phyloP scores from a whole-genome alignment of 352 stramenopile genomes.

The Elongisporangium anandrum region DNA sequence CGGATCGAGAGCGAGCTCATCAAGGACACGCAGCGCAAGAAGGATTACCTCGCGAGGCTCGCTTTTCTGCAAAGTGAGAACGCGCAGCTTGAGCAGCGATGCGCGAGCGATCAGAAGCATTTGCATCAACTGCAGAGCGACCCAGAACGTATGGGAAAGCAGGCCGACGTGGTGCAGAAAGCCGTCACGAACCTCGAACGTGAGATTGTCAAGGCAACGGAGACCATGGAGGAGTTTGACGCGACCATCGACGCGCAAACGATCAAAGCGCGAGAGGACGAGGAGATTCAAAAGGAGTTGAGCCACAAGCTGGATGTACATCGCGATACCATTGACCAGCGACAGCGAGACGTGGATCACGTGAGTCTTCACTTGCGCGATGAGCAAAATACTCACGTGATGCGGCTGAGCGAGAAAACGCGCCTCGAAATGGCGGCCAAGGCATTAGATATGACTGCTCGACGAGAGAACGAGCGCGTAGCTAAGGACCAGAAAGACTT shows the following conservation, averaged over 20 bases:
- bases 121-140: constrained; percentile 64
- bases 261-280: constrained; percentile 59
- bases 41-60: constrained; percentile 50
- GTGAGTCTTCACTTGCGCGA: constrained; percentile 84
- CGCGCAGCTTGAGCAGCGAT: constrained; percentile 37
- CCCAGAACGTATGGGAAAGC: constrained; percentile 80
- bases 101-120: constrained; percentile 49
- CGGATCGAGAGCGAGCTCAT: constrained; percentile 63
- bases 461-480: constrained; percentile 65
- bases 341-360: constrained; percentile 88
- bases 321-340: constrained; percentile 87
- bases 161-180: constrained; percentile 82
- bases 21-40: constrained; percentile 64
- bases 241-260: constrained; percentile 31
- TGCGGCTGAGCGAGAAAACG: constrained; percentile 66
- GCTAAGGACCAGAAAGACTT: constrained; percentile 72
- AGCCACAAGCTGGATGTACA: constrained; percentile 87
- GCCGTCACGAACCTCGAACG: constrained; percentile 63
- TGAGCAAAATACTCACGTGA: constrained; percentile 78
- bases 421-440: constrained; percentile 63
- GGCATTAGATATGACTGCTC: constrained; percentile 36
- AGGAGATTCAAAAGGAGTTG: constrained; percentile 78
- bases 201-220: constrained; percentile 54
- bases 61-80: constrained; percentile 69
- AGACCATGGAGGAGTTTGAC: constrained; percentile 33